Evolutionary conservation across 306 rosid genomes (phyloP), one percentile per base, ranked within the genome.

Genomic region (Boehmeria nivea): DNA sequence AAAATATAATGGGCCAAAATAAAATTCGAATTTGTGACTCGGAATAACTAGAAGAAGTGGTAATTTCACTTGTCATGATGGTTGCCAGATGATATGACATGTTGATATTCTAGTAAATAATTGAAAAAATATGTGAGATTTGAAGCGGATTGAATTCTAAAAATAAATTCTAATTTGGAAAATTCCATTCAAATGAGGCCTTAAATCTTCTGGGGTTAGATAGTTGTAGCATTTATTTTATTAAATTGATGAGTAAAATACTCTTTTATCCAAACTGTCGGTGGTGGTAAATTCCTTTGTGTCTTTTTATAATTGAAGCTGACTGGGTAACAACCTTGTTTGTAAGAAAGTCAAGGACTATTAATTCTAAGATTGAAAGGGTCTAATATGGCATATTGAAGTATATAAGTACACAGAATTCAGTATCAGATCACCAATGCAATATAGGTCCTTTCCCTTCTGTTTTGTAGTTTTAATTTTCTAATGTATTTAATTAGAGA

Each of bases 261-360:
- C n/a, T 61, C 49, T 24, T 37, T 54, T 11, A 4, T 8, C 50
- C 23, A 17, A 10, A 26, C 27, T 20, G 42, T 45, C 53, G 21
- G 54, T 43, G 1, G 40, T 44, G 14, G 28, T 59, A n/a, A 23
- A 37, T 43, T 19, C 12, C 23, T 28, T 51, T 12, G 7, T 16
- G 59, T 38, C 51, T 21, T 33, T 23, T 27, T 45, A 27, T 25
- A 11, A 45, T 16, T 33, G 39, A 55, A 46, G 48, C 49, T 45
- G 43, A 46, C 42, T 34, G 24, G n/a, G 27, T 26, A 46, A 31
- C 25, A 19, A 54, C 52, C 27, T 54, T 23, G n/a, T 28, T 28
- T 13, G 20, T 13, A 31, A 24, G 25, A 42, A 39, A 54, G 28
- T 56, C 31, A 57, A 37, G 33, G 71, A 25, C 48, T 17, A n/a